Conservation (phyloP, 2,329 filamentous ascomycete species). For the Xylogone sp. region DNA sequence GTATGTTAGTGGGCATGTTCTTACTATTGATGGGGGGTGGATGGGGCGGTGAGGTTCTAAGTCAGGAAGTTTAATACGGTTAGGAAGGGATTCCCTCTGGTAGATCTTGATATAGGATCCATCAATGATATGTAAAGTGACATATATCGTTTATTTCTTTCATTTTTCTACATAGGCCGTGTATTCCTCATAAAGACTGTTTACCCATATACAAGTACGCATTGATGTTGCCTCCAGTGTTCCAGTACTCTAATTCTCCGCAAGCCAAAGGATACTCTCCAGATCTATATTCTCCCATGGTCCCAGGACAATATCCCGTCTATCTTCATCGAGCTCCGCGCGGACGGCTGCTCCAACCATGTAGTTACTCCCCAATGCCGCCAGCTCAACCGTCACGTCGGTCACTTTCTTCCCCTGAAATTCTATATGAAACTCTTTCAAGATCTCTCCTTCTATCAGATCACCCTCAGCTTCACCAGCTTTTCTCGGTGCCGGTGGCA, state of each 20-base stretch:
- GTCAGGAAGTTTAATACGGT: too few relatives aligned
- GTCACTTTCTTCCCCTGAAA: conserved; percentile 20
- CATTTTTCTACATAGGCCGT: conserved; percentile 51
- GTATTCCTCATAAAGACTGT: too few relatives aligned
- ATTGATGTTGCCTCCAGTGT: too few relatives aligned
- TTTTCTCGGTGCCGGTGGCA: conserved; percentile 13
- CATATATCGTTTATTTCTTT: conserved; percentile 43
- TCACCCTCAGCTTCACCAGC: conserved; percentile 6
- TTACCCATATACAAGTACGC: too few relatives aligned
- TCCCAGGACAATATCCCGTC: not conserved
- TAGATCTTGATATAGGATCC: too few relatives aligned
- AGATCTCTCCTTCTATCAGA: conserved; percentile 18
- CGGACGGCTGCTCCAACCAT: conserved; percentile 25
- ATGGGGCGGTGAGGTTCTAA: conserved; percentile 79
- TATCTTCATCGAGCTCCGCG: not conserved
- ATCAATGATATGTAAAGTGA: not conserved
- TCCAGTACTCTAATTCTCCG: not conserved
- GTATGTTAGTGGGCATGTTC: conserved; percentile 77
- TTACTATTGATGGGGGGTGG: conserved; percentile 89
- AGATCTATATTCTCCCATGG: not conserved
- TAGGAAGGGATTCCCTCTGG: too few relatives aligned
- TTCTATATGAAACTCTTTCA: conserved; percentile 16
- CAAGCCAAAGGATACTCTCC: not conserved
- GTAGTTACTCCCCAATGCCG: conserved; percentile 21
- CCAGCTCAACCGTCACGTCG: conserved; percentile 25